Evolutionary conservation across 352 stramenopile genomes (phyloP), one percentile per base, ranked within the genome.

Genomic region (Lagenidium sp.): DNA sequence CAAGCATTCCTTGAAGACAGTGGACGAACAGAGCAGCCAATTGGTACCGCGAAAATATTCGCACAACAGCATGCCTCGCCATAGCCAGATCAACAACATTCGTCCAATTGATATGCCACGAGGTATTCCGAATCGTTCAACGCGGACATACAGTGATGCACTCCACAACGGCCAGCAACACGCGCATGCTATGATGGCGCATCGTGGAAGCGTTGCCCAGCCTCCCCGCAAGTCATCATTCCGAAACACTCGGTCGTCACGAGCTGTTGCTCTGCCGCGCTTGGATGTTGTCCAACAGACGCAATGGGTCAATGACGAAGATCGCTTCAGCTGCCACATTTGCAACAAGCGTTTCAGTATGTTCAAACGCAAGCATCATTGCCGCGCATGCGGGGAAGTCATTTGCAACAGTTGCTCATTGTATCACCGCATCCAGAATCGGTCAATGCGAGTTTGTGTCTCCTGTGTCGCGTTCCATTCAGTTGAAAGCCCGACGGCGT

Each of bases 301-400:
- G 8, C 79, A 81, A 43, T 94, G 81, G 81, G 75, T 91, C 11
- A 89, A 90, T 22, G 79, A 91, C 44, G 75, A 90, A 41, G 78
- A 90, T 44, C 73, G 75, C 2, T 86, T 88, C 48, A 88, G 73
- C 39, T 94, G 81, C 49, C 74, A 90, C 55, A 90, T 94, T 22
- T 94, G 81, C 57, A 88, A 85, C 64, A 90, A 88, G 56, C 78
- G 78, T 32, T 91, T 91, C 63, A 90, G 65, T 57, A 69, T 94
- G 69, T 91, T 94, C 47, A 82, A 87, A 49, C 81, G 75, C 45
- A 94, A 94, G 49, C 81, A 94, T 55, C 81, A 94, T 59, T 94
- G 81, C 45, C 65, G 81, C 41, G 69, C 78, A 0, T 94, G 81
- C 23, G 81, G 81, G 31, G 81, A 94, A 44, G 75, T 94, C 25